Conservation (phyloP, 176 grass and related monocot species). For the Alloteropsis semialata region DNA sequence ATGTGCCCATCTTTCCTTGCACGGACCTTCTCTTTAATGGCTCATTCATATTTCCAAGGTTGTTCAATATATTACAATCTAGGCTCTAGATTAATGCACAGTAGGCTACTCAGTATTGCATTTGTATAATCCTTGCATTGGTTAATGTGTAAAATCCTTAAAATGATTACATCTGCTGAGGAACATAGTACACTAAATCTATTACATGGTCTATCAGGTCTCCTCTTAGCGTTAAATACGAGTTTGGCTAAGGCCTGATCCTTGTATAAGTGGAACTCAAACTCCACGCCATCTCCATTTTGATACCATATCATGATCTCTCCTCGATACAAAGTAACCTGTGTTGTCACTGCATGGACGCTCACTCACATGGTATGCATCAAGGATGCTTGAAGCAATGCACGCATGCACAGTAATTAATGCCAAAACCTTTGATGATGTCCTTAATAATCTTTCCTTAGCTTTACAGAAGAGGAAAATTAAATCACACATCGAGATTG, state of each 20-base stretch:
- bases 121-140: not conserved
- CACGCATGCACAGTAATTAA: not conserved
- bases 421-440: constrained; percentile 29
- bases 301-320: not conserved
- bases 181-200: not conserved
- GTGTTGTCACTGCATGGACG: not conserved
- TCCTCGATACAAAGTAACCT: not conserved
- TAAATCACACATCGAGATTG: constrained; percentile 6
- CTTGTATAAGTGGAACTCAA: not conserved
- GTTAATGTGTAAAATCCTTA: not conserved
- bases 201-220: not conserved
- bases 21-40: not conserved
- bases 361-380: not conserved
- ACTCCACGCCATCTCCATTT: not conserved
- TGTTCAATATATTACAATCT: not conserved
- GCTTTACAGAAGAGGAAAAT: not conserved
- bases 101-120: not conserved
- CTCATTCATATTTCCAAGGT: not conserved
- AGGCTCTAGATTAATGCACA: not conserved
- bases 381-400: not conserved
- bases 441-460: not conserved
- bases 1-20: not conserved
- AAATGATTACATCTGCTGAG: not conserved
- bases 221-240: not conserved
- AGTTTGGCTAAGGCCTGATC: not conserved